Evolutionary conservation across 1,139 yeast genomes (phyloP), one percentile per base, ranked within the genome.

Genomic region (Yamadazyma siamensis): DNA sequence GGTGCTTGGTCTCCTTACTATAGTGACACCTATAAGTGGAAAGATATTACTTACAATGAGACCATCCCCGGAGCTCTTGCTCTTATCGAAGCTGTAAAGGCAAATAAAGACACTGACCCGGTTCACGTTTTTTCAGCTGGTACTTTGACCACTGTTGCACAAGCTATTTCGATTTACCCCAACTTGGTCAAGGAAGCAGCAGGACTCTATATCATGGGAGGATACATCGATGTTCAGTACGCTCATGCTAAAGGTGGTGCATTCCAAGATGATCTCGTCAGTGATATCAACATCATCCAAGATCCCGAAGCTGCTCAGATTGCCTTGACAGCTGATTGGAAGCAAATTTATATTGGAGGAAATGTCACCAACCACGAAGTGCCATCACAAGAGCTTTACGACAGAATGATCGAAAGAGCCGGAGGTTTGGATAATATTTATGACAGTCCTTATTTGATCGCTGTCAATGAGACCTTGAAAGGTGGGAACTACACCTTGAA

Each of bases 251-350:
- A 55, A 11, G 66, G 67, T 20, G 34, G 49, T 20, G 36, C 45
- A 12, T 34, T 41, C 4, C 38, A 39, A 5, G 54, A 54, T 32
- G 69, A 64, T 40, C 50, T 61, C 36, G 56, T 59, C 48, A 60
- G 66, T 23, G 71, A 64, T 41, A 60, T 64, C 44, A 63, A 64
- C 44, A 45, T 64, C 32, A 60, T 62, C 32, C 61, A 60, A 40
- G 71, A 64, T 40, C 70, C 71, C 10, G 70, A 63, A 46, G 69
- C 66, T 14, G 69, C 71, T 17, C 65, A 62, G 42, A 60, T 61
- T 14, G 65, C 56, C 11, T 41, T 64, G 21, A 58, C 67, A 23
- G 60, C 67, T 4, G 51, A 52, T 15, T 63, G 69, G 68, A 52
- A 53, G 14, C 52, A 57, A 23, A 34, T 61, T 15, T 46, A 46